These are phyloP conservation scores for Sungouiozyma intestinalis DNA, from an alignment of 805 yeast species.

Conservation along the genomic window DNA sequence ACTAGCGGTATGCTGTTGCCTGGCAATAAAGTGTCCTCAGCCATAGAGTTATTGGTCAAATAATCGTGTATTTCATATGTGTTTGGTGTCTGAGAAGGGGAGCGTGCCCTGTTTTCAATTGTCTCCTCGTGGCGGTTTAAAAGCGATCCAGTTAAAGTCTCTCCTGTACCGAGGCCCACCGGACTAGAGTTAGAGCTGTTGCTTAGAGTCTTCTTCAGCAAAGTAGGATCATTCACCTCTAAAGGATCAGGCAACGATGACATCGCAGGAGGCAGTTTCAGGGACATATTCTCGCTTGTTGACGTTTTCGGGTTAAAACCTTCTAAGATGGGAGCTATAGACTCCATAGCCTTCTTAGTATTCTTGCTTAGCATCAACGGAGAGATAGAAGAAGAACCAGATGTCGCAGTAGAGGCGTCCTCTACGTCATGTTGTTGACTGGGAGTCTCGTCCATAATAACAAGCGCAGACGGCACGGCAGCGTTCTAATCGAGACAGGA, in stretches of 20 bases:
- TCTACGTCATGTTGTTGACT: not conserved
- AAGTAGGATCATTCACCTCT: conserved; percentile 20
- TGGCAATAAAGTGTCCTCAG: not conserved
- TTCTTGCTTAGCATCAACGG: conserved; percentile 25
- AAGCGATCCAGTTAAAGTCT: not conserved
- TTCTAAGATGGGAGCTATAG: conserved; percentile 71
- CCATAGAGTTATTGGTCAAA: not conserved
- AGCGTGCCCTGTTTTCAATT: not conserved
- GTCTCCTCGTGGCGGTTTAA: not conserved
- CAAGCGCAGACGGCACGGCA: no score
- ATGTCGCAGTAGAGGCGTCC: not conserved
- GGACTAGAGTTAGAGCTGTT: conserved; percentile 10
- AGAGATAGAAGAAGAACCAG: conserved; percentile 12
- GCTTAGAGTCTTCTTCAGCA: conserved; percentile 20
- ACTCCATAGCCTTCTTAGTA: conserved; percentile 56
- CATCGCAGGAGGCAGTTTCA: conserved; percentile 27
- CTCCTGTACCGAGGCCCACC: not conserved
- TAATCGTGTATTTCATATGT: not conserved
- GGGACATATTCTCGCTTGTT: conserved; percentile 35
- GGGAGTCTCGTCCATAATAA: not conserved
- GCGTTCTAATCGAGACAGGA: no score
- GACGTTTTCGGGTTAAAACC: conserved; percentile 64
- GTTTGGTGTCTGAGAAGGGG: not conserved
- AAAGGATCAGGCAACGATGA: conserved; percentile 13
- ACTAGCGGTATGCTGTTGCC: no score